Percentiles rank a stretch among this genome's conserved stretches.
Evolutionary conservation across 768 basidiomycete species (phyloP).

Genomic region (Phaeotremella skinneri): DNA sequence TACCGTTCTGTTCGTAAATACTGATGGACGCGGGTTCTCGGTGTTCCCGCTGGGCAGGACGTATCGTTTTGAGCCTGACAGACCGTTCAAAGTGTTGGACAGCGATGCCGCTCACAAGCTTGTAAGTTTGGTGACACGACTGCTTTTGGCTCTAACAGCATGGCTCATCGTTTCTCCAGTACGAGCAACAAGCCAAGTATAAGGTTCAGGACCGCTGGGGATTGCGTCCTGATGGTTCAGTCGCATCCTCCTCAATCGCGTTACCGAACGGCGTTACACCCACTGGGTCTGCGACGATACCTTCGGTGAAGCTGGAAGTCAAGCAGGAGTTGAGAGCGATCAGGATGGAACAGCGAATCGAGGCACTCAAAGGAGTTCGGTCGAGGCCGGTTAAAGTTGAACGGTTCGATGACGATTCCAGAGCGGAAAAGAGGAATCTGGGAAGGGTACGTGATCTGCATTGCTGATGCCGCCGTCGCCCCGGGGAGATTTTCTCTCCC

Average conservation of each 20-base stretch:
- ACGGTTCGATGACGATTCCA: conserved; percentile 41
- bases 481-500: not conserved
- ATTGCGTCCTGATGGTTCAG: conserved; percentile 27
- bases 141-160: not conserved
- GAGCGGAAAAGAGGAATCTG: conserved; percentile 28
- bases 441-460: conserved; percentile 28
- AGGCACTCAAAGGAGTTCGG: conserved; percentile 8
- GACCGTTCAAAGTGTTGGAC: conserved; percentile 43
- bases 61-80: conserved; percentile 41
- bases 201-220: conserved; percentile 44
- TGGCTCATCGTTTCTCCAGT: conserved; percentile 20
- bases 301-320: conserved; percentile 1
- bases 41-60: conserved; percentile 40
- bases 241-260: conserved; percentile 4
- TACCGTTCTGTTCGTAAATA: conserved; percentile 37
- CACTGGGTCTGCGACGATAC: not conserved
- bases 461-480: not conserved
- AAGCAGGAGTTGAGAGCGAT: conserved; percentile 31
- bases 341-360: conserved; percentile 28
- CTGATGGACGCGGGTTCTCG: conserved; percentile 38
- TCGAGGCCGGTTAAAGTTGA: conserved; percentile 26
- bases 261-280: not conserved
- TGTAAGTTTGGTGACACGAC: conserved; percentile 17
- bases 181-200: conserved; percentile 37
- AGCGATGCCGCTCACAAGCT: conserved; percentile 38